Base-by-base conservation (phyloP, 495 filamentous ascomycete genomes). In the Penicillium goetzii region DNA sequence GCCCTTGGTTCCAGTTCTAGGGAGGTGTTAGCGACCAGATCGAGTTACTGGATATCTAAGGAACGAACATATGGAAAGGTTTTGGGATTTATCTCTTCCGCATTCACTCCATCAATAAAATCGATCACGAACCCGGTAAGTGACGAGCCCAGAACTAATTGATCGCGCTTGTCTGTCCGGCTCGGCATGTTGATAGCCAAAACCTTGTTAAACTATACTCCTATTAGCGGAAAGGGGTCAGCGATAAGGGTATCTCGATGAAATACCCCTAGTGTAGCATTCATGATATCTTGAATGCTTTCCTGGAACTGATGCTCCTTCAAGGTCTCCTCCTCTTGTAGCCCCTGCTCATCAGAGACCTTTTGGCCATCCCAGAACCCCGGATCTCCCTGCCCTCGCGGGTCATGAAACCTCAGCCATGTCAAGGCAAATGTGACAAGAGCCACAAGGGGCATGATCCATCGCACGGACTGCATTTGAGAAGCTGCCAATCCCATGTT, bases 81-180 rank as follows among this genome's bases (percentile, higher is more conserved):
- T 17, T 40, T 40, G 36, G 36, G 15, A 15, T 40, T 40, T 5
- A 40, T 17, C 1, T 17, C 36, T 2, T 40, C 15, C 2, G 36
- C 14, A 40, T 40, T 12, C 2, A 40, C 36, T 40, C 36, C 36
- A 15, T 40, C 36, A 3, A 40, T 40, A 40, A 40, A 40, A 5
- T 40, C 36, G 17, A 40, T 40, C 36, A 40, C 36, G 6, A 71
- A 73, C 38, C 78, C 76, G 52, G 72, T 83, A 1, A 86, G 66
- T 2, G 80, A 81, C 1, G 85, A 82, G 3, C 80, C 78, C 6
- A 88, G 75, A 6, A 76, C 68, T 60, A 89, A 78, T 12, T 80
- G 83, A 77, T 90, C 86, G 28, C 85, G 82, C 41, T 87, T 83
- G 66, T 90, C 88, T 23, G 79, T 78, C 38, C 87, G 77, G 34